Evolutionary conservation across 129 eudicot species (phyloP), one percentile per base, ranked within the genome.

Genomic region (Pittosporum tobira): DNA sequence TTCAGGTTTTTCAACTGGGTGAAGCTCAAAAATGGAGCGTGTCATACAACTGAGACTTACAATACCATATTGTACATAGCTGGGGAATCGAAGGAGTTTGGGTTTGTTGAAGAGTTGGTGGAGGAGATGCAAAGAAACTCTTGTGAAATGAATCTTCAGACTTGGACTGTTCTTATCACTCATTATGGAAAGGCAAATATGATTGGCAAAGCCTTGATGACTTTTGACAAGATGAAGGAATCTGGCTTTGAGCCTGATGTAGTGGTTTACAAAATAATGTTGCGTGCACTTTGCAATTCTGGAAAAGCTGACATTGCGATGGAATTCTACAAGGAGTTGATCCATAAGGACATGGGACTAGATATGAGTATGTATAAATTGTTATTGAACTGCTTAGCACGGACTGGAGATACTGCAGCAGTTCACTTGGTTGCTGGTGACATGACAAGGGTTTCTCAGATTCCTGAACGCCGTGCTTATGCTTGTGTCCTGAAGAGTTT

Each of bases 271-370:
- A 72, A 74, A 67, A 53, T 42, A 45, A 72, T 85, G 79, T 40
- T 88, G 60, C 68, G 62, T 31, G 51, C 81, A 7, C 97, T 88
- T 48, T 88, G 78, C 66, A 70, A 62, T 48, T 63, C 83, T 61
- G 65, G 71, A 63, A 81, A 79, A 58, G 69, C 88, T 25, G 85
- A 85, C 31, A 64, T 88, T 64, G 93, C 83, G 3, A 29, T 82
- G 74, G 97, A 81, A 75, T 88, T 79, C 40, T 88, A 81, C 73
- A 81, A 74, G 74, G 97, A 85, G 65, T 81, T 88, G 95, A 66
- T 73, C 10, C 68, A 59, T 48, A 85, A 68, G 64, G 83, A 71
- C 49, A 78, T 81, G 71, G 79, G 24, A 51, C 44, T 73, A 4
- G 88, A 78, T 65, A 25, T 59, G 51, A 50, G 43, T 51, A 51